phyloP scores from a whole-genome alignment of 2,329 filamentous ascomycete genomes.

The Escovopsis weberi region DNA sequence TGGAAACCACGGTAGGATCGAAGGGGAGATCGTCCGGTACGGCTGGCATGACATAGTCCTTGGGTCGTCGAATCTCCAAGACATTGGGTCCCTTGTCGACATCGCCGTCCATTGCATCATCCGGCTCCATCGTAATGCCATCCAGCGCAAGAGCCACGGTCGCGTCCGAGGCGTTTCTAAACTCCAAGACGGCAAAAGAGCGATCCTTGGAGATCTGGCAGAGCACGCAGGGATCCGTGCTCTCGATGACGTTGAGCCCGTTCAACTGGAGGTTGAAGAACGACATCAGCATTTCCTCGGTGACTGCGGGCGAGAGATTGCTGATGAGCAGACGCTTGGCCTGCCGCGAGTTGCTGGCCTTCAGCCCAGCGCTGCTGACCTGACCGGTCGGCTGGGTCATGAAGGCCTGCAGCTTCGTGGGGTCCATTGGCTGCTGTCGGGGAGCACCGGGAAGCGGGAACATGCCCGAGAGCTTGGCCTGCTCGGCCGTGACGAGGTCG shows the following conservation, averaged over 20 bases:
- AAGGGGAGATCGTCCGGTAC: conserved; percentile 58
- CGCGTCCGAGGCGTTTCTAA: conserved; percentile 73
- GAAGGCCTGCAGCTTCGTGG: conserved; percentile 83
- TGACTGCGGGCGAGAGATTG: conserved; percentile 61
- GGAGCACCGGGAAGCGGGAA: conserved; percentile 94
- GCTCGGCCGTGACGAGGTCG: conserved; percentile 94
- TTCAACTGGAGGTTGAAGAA: conserved; percentile 98
- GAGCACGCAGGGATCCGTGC: conserved; percentile 68
- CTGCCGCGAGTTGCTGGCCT: conserved; percentile 86
- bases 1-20: conserved; percentile 64
- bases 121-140: conserved; percentile 73
- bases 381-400: conserved; percentile 75
- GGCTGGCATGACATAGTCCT: conserved; percentile 91
- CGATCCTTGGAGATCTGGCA: conserved; percentile 69
- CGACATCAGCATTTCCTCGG: conserved; percentile 58
- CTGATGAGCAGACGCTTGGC: conserved; percentile 81
- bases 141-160: conserved; percentile 85
- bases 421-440: conserved; percentile 89
- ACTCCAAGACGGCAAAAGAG: conserved; percentile 78
- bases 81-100: conserved; percentile 40
- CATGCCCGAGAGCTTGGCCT: conserved; percentile 97
- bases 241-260: conserved; percentile 81
- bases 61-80: conserved; percentile 70
- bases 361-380: conserved; percentile 62
- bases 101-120: conserved; percentile 40